Base-by-base conservation (phyloP, 2,329 filamentous ascomycete species). In the Exophiala oligosperma region DNA sequence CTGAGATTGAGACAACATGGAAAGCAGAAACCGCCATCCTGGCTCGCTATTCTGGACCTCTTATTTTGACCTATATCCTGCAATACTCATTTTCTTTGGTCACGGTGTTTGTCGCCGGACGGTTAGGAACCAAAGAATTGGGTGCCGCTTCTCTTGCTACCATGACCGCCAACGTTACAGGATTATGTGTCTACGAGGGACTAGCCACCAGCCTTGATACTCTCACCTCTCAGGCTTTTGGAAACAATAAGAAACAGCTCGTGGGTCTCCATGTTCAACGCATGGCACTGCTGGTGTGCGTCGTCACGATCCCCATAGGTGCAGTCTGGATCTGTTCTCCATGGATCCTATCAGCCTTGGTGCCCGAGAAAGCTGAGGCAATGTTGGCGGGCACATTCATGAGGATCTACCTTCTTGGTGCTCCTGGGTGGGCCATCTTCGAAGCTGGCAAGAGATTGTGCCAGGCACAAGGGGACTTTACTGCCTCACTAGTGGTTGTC, bases 141-240 rank as follows among this genome's bases (percentile, higher is more conserved):
- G 84, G 81, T 1, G 84, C 83, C 0, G 81, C 85, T 14, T 82
- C 79, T 64, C 72, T 86, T 59, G 83, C 81, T 17, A 83, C 83
- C 62, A 90, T 90, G 87, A 88, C 87, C 2, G 84, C 85, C 37
- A 88, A 85, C 62, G 89, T 90, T 64, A 87, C 81, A 21, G 88
- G 86, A 61, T 83, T 87, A 62, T 86, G 86, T 0, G 81, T 87
- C n/a, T 85, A 88, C 67, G 86, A 90, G 68, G 88, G 91, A 23
- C 79, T 95, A 8, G 87, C 90, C 0, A 95, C 91, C 4, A 88
- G 86, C 61, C 79, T 96, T n/a, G 91, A 95, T 73, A 95, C 91
- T 0, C 82, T 95, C 1, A 94, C 91, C 71, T 84, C 91, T 0
- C 91, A 96, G 72, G 91, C 91, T 1, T 95, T 91, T 68, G 91